Base-by-base conservation (phyloP, 441 rosid species). In the Euphorbia corollata region DNA sequence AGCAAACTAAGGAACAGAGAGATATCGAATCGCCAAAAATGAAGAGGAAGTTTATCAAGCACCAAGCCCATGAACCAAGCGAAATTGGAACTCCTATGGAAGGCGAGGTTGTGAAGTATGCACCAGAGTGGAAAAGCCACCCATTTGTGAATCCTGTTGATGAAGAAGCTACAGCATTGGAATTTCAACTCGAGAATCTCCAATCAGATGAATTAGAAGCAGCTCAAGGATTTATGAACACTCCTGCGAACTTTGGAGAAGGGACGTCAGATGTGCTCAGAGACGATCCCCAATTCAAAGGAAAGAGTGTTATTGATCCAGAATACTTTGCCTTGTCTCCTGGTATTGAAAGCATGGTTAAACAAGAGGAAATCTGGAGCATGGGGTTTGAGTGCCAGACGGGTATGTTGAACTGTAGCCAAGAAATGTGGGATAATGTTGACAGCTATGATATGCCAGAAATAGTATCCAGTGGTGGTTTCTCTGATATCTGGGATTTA, bases 401-500 rank as follows among this genome's bases (percentile, higher is more conserved):
- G 34, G 84, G 78, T 32, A 57, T 75, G 80, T 74, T 81, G 65
- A 73, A 77, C 81, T 74, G 84, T 73, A 71, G 79, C 59, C 59
- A 77, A 75, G 89, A 78, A 68, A 70, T 74, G 38, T 83, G 91
- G 92, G 75, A 74, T 75, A 80, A 81, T 80, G 67, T 78, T 41
- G 62, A 74, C 71, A 64, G 64, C 72, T 81, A 67, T 71, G 83
- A 79, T 71, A 64, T 76, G 57, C 80, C 85, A 23, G 90, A 83
- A 68, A 74, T 79, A 66, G 89, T 80, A 63, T 64, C 69, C 68
- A 79, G 71, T 19, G 77, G 63, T 59, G 82, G 61, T 61, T 79
- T 87, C 63, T 82, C 91, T 39, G 95, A 85, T 82, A 65, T 83
- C 2, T 89, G 96, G 96, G 87, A 82, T 77, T 57, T 84, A 47